Evolutionary conservation across 1,139 yeast genomes (phyloP).

Genomic region (Pichia sp.): DNA sequence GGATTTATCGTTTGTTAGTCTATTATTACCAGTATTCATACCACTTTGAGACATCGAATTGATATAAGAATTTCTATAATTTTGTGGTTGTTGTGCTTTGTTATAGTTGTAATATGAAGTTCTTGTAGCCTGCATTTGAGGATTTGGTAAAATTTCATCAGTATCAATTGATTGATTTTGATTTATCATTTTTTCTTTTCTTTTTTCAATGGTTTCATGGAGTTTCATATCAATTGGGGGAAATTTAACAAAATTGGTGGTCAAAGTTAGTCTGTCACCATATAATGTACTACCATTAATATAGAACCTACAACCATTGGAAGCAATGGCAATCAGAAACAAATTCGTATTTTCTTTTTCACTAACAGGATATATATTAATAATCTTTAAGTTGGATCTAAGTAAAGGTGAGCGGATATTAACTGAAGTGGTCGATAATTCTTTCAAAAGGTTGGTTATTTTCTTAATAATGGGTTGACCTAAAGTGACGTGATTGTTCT

Average conservation of each 20-base stretch:
- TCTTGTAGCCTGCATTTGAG: slow-evolving; percentile 3
- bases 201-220: slow-evolving; percentile 42
- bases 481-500: slow-evolving; percentile 23
- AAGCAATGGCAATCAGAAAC: slow-evolving; percentile 78
- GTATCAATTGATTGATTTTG: slow-evolving; percentile 33
- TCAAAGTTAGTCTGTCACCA: slow-evolving; percentile 35
- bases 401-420: slow-evolving; percentile 31
- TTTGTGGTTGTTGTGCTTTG: not conserved
- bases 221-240: slow-evolving; percentile 69
- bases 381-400: slow-evolving; percentile 42
- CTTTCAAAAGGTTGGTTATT: slow-evolving; percentile 47
- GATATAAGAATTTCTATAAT: not conserved
- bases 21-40: not conserved
- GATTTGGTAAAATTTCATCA: slow-evolving; percentile 12
- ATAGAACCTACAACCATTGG: slow-evolving; percentile 76
- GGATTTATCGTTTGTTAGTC: slow-evolving; percentile 13
- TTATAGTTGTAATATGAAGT: slow-evolving; percentile 1
- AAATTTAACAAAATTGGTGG: slow-evolving; percentile 54
- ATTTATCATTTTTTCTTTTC: slow-evolving; percentile 33
- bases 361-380: slow-evolving; percentile 57
- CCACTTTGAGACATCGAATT: not conserved
- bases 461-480: slow-evolving; percentile 38
- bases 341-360: slow-evolving; percentile 62
- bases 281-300: slow-evolving; percentile 45
- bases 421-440: slow-evolving; percentile 47